phyloP scores from a whole-genome alignment of 106 monocot genomes.

The Phalaenopsis aphrodite region DNA sequence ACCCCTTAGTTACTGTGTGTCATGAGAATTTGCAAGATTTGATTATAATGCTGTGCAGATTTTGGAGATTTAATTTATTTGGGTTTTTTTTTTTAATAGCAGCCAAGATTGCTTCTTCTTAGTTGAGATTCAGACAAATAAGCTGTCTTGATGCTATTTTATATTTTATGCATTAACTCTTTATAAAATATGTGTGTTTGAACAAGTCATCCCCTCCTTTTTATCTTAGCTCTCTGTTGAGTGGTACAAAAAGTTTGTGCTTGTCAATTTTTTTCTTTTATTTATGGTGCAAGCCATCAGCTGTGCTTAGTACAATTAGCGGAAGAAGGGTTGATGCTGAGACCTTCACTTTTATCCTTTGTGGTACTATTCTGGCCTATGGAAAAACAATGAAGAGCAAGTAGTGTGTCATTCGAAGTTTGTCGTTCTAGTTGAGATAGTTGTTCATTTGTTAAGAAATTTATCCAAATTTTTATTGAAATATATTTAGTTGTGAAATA shows the following conservation, averaged over 20 bases:
- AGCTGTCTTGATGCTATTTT: not conserved
- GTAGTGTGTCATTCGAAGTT: not conserved
- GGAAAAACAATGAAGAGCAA: too few species aligned
- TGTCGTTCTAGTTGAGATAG: not conserved
- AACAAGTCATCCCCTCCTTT: too few species aligned
- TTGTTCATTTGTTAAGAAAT: not conserved
- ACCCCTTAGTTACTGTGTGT: too few species aligned
- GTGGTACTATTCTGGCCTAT: too few species aligned
- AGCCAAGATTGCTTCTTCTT: too few species aligned
- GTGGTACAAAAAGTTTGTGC: not conserved
- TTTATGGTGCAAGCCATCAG: not conserved
- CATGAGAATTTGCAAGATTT: too few species aligned
- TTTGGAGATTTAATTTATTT: too few species aligned
- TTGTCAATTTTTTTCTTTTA: not conserved
- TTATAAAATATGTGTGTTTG: not conserved
- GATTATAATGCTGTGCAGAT: too few species aligned
- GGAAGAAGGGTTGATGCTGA: too few species aligned
- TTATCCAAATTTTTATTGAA: not conserved
- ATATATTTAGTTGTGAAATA: conserved; percentile 1
- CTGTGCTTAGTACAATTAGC: not conserved
- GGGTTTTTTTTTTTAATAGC: too few species aligned
- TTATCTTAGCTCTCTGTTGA: too few species aligned
- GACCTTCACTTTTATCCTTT: too few species aligned
- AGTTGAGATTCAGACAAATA: not conserved
- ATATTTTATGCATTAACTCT: not conserved